Evolutionary conservation across 345 rosid species (phyloP).

Genomic region (Abelmoschus esculentus): DNA sequence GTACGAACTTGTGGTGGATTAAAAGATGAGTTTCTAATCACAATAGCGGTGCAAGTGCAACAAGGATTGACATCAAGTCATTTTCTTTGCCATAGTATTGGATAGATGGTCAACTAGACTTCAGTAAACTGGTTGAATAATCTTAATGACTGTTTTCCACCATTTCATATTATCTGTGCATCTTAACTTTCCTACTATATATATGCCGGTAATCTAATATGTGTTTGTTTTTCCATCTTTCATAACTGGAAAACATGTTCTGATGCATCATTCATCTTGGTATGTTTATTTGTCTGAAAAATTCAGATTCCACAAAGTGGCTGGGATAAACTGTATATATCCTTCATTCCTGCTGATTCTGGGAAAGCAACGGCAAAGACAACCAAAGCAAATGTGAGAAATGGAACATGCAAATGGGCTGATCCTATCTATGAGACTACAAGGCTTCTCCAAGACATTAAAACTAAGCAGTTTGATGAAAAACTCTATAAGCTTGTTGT

Average conservation of each 20-base stretch:
- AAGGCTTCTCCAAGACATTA: constrained; percentile 78
- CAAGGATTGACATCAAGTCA: neutral
- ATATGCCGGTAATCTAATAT: neutral
- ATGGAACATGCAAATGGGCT: constrained; percentile 94
- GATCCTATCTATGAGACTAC: constrained; percentile 99
- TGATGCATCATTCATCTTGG: neutral
- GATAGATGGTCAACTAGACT: neutral
- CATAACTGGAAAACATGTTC: neutral
- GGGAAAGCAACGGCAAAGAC: constrained; percentile 91
- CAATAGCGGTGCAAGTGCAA: neutral
- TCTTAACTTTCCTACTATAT: neutral
- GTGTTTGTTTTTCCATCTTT: neutral
- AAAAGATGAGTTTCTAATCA: neutral
- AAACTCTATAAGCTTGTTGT: constrained; percentile 79
- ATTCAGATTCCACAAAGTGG: constrained; percentile 78
- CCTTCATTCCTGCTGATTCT: constrained; percentile 86
- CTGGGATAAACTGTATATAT: constrained; percentile 94
- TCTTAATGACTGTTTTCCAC: too few species aligned
- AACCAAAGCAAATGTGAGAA: constrained; percentile 90
- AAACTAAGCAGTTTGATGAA: constrained; percentile 70
- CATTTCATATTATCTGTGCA: neutral
- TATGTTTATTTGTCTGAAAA: constrained; percentile 3
- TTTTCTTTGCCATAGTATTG: neutral
- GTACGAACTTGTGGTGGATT: neutral
- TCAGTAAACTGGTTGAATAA: neutral